phyloP scores from a whole-genome alignment of 225 moss, liverwort and hornwort species.

The Bryum argenteum region DNA sequence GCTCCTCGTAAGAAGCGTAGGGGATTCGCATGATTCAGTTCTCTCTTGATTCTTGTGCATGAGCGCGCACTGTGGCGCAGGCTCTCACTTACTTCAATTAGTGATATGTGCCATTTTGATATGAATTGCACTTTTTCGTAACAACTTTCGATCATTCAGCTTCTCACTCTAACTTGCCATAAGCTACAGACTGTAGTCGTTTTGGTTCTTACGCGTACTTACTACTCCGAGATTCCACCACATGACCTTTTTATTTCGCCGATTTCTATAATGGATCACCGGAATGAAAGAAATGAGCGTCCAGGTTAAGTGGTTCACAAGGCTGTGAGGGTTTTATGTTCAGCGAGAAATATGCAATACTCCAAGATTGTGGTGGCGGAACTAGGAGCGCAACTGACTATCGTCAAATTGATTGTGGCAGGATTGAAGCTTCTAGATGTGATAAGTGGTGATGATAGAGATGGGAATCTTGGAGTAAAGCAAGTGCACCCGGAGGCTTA shows the following conservation, averaged over 20 bases:
- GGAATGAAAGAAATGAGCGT: no score
- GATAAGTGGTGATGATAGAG: slow-evolving; percentile 38
- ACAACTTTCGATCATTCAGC: no score
- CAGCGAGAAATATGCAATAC: slow-evolving; percentile 6
- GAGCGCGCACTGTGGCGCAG: no score
- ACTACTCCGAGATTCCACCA: no score
- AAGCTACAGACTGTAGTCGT: no score
- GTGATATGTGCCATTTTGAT: no score
- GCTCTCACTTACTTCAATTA: no score
- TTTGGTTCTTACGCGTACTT: no score
- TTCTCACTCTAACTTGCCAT: no score
- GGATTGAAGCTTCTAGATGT: slow-evolving; percentile 43
- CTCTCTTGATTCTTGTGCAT: slow-evolving; percentile 2
- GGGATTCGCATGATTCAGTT: background rate
- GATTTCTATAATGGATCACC: no score
- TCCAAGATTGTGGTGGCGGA: slow-evolving; percentile 2
- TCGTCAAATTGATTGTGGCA: slow-evolving; percentile 34
- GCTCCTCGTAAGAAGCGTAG: slow-evolving; percentile 41
- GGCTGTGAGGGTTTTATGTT: slow-evolving; percentile 4
- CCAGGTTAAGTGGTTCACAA: background rate
- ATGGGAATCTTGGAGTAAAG: slow-evolving; percentile 23
- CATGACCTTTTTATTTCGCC: no score
- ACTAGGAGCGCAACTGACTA: slow-evolving; percentile 13
- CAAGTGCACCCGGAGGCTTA: slow-evolving; percentile 35
- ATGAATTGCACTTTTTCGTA: no score